Percentiles rank a stretch among this genome's conserved stretches.
Conservation (phyloP, 495 filamentous ascomycete species). For the Penicillium canariense region DNA sequence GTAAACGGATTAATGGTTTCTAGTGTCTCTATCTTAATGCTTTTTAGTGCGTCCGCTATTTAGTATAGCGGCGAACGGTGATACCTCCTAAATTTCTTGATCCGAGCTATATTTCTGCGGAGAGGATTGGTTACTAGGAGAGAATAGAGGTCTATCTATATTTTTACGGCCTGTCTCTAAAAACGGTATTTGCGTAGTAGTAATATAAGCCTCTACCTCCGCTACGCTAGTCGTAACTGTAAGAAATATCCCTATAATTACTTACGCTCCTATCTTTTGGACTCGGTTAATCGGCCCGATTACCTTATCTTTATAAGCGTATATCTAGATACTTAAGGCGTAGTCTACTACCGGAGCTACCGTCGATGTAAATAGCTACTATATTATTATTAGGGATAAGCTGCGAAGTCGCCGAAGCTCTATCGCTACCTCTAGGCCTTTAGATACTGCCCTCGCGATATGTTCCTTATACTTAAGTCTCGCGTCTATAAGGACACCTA, state of each 20-base stretch:
- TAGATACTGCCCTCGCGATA: slow-evolving; percentile 24
- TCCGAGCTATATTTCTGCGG: slow-evolving; percentile 12
- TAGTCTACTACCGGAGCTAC: slow-evolving; percentile 33
- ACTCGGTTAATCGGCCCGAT: slow-evolving; percentile 21
- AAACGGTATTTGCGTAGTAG: slow-evolving; percentile 19
- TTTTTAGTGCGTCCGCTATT: slow-evolving; percentile 12
- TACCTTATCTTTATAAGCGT: slow-evolving; percentile 25
- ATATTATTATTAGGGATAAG: slow-evolving; percentile 19
- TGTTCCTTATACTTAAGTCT: slow-evolving; percentile 25
- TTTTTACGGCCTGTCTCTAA: slow-evolving; percentile 23
- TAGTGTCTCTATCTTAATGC: slow-evolving; percentile 15
- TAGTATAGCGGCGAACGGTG: slow-evolving; percentile 14
- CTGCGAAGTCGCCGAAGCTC: slow-evolving; percentile 24
- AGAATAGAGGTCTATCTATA: slow-evolving; percentile 25
- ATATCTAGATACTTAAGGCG: slow-evolving; percentile 33
- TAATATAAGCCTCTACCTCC: slow-evolving; percentile 18
- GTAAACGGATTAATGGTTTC: slow-evolving; percentile 15
- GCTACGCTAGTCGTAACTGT: slow-evolving; percentile 12
- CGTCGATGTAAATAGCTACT: slow-evolving; percentile 20
- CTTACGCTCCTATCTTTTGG: slow-evolving; percentile 33
- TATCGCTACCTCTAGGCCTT: slow-evolving; percentile 26
- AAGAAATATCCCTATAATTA: slow-evolving; percentile 27
- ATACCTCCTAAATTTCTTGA: slow-evolving; percentile 17
- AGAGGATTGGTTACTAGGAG: slow-evolving; percentile 25
- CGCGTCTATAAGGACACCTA: slow-evolving; percentile 19